Conservation (phyloP, 2,329 filamentous ascomycete species). For the Rhynchosporium secalis region DNA sequence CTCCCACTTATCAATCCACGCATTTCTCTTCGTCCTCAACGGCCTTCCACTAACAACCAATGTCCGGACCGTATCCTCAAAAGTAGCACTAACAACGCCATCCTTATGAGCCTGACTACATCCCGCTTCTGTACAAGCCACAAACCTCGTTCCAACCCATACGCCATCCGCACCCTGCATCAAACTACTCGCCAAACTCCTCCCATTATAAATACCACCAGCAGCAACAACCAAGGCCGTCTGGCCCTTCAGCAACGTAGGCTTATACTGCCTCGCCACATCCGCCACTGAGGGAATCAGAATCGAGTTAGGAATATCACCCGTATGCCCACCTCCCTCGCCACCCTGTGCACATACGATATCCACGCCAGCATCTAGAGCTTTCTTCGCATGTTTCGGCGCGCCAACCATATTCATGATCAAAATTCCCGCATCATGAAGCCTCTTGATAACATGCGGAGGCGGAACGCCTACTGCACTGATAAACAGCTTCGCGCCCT, state of each 20-base stretch:
- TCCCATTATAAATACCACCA: slow-evolving; percentile 81
- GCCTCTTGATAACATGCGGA: slow-evolving; percentile 65
- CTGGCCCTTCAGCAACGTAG: slow-evolving; percentile 65
- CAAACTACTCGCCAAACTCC: slow-evolving; percentile 75
- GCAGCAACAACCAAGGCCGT: slow-evolving; percentile 83
- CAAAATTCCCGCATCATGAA: slow-evolving; percentile 78
- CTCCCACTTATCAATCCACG: slow-evolving; percentile 84
- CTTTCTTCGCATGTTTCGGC: slow-evolving; percentile 87
- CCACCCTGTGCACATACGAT: slow-evolving; percentile 90
- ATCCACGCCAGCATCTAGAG: slow-evolving; percentile 82
- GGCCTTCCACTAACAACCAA: slow-evolving; percentile 81
- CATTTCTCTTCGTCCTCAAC: slow-evolving; percentile 76
- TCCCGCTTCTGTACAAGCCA: slow-evolving; percentile 78
- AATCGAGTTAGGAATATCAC: slow-evolving; percentile 81
- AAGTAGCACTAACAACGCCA: slow-evolving; percentile 75
- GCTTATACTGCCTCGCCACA: slow-evolving; percentile 61
- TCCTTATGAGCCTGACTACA: slow-evolving; percentile 82
- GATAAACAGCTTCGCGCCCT: slow-evolving; percentile 84
- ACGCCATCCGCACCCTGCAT: slow-evolving; percentile 88
- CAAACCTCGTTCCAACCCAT: slow-evolving; percentile 94
- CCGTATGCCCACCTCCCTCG: slow-evolving; percentile 91
- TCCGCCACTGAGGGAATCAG: slow-evolving; percentile 86
- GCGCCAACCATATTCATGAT: slow-evolving; percentile 98
- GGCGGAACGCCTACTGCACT: slow-evolving; percentile 87
- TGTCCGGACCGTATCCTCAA: slow-evolving; percentile 79